phyloP scores from a whole-genome alignment of 495 filamentous ascomycete genomes.

The Hypoxylon intermedium region DNA sequence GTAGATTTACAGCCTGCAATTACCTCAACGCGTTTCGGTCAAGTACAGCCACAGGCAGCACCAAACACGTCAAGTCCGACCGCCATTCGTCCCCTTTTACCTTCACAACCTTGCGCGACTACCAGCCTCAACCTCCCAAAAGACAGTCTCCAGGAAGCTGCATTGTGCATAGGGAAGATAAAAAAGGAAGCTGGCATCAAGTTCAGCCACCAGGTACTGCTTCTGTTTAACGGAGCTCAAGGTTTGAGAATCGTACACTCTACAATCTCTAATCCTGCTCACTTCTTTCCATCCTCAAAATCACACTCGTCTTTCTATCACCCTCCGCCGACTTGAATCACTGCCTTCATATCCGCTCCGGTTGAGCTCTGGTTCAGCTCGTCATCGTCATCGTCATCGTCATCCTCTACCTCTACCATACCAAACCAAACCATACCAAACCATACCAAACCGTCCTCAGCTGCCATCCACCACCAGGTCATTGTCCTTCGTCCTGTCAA shows the following conservation, averaged over 20 bases:
- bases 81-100: too few relatives aligned
- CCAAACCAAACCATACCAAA: too few relatives aligned
- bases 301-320: constrained; percentile 19
- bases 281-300: constrained; percentile 23
- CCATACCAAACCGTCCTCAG: constrained; percentile 29
- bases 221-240: constrained; percentile 39
- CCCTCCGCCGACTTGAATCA: constrained; percentile 28
- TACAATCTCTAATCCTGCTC: constrained; percentile 44
- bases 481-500: constrained; percentile 24
- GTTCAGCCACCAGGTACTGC: constrained; percentile 15
- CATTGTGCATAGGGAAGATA: constrained; percentile 8
- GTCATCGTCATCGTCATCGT: too few relatives aligned
- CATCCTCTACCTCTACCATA: constrained; percentile 21
- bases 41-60: too few relatives aligned
- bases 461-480: constrained; percentile 25
- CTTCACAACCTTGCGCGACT: too few relatives aligned
- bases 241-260: constrained; percentile 44
- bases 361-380: constrained; percentile 16
- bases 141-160: constrained; percentile 4
- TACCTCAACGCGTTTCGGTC: too few relatives aligned
- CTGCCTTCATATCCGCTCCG: constrained; percentile 26
- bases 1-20: too few relatives aligned
- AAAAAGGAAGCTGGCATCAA: constrained; percentile 1
- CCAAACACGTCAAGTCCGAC: too few relatives aligned
- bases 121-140: neutral